These are phyloP conservation scores for Antrodiella citrinella DNA, from an alignment of 768 basidiomycete species.

Conservation along the genomic window DNA sequence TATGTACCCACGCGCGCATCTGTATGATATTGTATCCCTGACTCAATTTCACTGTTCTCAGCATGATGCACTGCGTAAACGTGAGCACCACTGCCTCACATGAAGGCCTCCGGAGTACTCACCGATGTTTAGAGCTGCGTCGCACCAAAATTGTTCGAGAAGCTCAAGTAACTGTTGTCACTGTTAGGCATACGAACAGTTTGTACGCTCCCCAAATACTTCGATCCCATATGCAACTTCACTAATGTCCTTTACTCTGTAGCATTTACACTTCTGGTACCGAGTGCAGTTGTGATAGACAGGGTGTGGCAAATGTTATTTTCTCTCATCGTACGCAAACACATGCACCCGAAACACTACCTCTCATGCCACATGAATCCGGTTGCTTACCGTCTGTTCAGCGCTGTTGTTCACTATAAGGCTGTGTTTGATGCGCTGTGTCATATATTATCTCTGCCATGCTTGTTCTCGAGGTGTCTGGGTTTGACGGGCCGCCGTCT, in stretches of 20 bases:
- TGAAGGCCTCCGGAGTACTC: constrained; percentile 3
- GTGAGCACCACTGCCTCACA: constrained; percentile 34
- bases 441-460: no score
- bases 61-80: constrained; percentile 92
- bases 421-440: no score
- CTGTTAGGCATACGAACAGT: not conserved
- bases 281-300: not conserved
- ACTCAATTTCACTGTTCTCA: constrained; percentile 21
- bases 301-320: no score
- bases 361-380: no score
- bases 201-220: not conserved
- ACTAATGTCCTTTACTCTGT: no score
- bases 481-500: no score
- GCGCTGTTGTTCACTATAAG: no score
- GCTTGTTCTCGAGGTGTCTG: no score
- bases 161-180: constrained; percentile 46
- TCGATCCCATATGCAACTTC: not conserved
- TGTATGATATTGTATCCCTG: not conserved
- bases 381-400: no score
- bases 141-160: constrained; percentile 77
- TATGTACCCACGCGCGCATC: constrained; percentile 30
- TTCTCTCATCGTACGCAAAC: no score
- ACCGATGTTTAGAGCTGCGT: constrained; percentile 33
- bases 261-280: not conserved
- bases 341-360: no score